These are phyloP conservation scores for Tulasnella sp. DNA, from an alignment of 768 basidiomycete genomes.

Conservation along the genomic window DNA sequence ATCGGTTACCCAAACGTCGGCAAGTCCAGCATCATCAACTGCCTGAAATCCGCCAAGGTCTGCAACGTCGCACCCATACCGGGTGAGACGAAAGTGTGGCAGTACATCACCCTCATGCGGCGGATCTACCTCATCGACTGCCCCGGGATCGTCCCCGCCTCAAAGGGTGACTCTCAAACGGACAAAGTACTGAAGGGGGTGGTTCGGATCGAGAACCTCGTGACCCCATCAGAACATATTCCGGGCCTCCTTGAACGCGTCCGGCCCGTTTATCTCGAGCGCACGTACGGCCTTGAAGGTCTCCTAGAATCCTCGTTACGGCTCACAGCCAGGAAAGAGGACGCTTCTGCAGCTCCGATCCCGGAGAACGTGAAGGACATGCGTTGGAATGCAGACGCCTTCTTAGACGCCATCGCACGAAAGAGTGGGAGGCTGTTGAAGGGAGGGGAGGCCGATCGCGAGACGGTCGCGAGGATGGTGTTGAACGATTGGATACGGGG, in stretches of 20 bases:
- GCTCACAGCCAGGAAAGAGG: conserved; percentile 3
- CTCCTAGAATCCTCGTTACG: background rate
- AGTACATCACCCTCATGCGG: conserved; percentile 94
- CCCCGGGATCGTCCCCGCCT: conserved; percentile 93
- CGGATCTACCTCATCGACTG: conserved; percentile 99
- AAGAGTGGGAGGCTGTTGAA: conserved; percentile 88
- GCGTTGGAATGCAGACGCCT: conserved; percentile 62
- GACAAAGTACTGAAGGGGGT: conserved; percentile 94
- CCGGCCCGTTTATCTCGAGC: conserved; percentile 48
- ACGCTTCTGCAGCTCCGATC: background rate
- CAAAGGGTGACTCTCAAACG: conserved; percentile 81
- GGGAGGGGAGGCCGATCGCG: conserved; percentile 88
- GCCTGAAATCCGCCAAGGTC: conserved; percentile 94
- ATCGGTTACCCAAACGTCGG: conserved; percentile 98
- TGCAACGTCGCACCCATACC: conserved; percentile 94
- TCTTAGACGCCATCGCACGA: conserved; percentile 75
- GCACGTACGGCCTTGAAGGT: conserved; percentile 16
- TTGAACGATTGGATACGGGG: conserved; percentile 96
- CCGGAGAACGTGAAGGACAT: background rate
- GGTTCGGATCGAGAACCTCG: conserved; percentile 87
- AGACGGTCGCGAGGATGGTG: conserved; percentile 89
- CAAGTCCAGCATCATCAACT: conserved; percentile 96
- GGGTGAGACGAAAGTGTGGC: conserved; percentile 99
- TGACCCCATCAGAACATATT: conserved; percentile 88
- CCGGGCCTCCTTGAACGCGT: conserved; percentile 79